Evolutionary conservation across 106 monocot genomes (phyloP).

Genomic region (Acorus gramineus): DNA sequence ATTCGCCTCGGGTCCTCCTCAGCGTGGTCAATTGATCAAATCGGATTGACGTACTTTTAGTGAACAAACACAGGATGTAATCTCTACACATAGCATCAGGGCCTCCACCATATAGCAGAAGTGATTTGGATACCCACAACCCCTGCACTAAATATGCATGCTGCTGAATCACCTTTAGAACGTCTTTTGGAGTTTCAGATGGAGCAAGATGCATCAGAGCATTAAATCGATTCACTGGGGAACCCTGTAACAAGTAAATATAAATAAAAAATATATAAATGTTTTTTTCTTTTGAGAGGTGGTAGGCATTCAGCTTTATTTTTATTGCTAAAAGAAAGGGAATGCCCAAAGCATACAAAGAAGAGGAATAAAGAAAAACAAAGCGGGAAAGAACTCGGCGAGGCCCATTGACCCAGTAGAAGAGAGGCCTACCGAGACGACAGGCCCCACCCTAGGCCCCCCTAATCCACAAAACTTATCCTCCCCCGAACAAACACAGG

Average conservation of each 20-base stretch:
- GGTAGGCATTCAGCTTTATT: too few relatives aligned
- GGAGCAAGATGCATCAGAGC: conserved; percentile 68
- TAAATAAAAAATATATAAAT: too few relatives aligned
- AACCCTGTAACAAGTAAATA: conserved; percentile 24
- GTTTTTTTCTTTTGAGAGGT: too few relatives aligned
- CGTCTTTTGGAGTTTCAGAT: conserved; percentile 24
- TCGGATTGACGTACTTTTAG: conserved; percentile 29
- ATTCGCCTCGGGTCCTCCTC: neutral
- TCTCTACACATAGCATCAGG: conserved; percentile 34
- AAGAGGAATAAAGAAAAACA: neutral
- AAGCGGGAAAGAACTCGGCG: neutral
- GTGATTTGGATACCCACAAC: conserved; percentile 81
- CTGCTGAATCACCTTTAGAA: conserved; percentile 41
- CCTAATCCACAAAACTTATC: too few relatives aligned
- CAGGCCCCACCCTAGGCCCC: too few relatives aligned
- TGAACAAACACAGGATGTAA: conserved; percentile 58
- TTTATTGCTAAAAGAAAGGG: too few relatives aligned
- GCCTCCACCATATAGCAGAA: conserved; percentile 27
- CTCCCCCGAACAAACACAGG: too few relatives aligned
- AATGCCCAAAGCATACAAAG: neutral
- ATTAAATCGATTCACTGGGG: conserved; percentile 54
- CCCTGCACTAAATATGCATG: conserved; percentile 77
- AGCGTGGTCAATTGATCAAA: conserved; percentile 17
- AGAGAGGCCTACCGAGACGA: too few relatives aligned
- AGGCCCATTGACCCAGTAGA: too few relatives aligned